Base-by-base conservation (phyloP, 257 asterid genomes). In the Gentiana dahurica region DNA sequence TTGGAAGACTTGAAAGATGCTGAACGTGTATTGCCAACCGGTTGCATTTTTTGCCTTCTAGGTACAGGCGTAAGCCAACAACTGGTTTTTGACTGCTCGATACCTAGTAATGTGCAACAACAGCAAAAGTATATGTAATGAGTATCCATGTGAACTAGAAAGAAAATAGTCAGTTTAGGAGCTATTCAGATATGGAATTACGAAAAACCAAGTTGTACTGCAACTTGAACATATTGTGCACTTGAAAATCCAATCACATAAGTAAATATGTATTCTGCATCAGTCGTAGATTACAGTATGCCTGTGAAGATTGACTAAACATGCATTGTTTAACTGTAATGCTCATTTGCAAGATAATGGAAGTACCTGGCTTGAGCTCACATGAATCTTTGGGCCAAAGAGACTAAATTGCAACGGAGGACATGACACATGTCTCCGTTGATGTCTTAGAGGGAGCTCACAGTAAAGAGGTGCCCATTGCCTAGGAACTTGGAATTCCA, bases 391-490 rank as follows among this genome's bases (percentile, higher is more conserved):
- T 57, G 97, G 99, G 59, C 97, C 94, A 37, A 85, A 68, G 74
- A 79, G 76, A 78, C 75, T 73, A 75, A 88, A 92, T 70, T 83
- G 97, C 78, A 92, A 70, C 3, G 76, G 66, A 57, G 99, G 95
- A 60, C 71, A 75, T 52, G 95, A 74, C 39, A 88, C 61, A 62
- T 77, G 80, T 84, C 72, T 81, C 66, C 87, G 85, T 71, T 85
- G 99, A 75, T 88, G 99, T 65, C 95, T 63, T 56, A 92, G 87
- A 57, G 97, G 95, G 73, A 88, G 74, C 75, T 92, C 99, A 55
- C 95, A 80, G 64, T 88, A 88, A 75, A 85, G 75, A 51, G 95
- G 99, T 41, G 97, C 89, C 97, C 99, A 92, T 70, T 88, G 99
- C 36, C 77, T 66, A 6, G 95, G 99, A 71, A 92, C 97, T 83